Base-by-base conservation (phyloP, 1,284 basidiomycete genomes). In the Microbotryum violaceum region DNA sequence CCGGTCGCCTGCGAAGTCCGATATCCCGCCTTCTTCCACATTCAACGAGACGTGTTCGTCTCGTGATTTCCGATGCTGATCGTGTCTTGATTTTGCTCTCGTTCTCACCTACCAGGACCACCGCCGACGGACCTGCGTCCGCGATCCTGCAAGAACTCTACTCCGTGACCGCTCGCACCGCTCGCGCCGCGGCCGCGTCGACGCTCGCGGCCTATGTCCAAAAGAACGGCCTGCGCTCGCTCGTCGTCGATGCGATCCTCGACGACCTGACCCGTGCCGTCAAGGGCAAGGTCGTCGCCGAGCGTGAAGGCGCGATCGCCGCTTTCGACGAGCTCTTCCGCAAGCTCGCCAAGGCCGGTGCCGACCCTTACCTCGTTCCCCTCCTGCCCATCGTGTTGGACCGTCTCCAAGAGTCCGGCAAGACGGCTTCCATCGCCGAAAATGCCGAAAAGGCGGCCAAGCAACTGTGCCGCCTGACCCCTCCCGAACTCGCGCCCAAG, bases 381-480 rank as follows among this genome's bases (percentile, higher is more conserved):
- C 85, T 86, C 25, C 83, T 98, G 54, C 82, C 89, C 14, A 75
- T 84, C 56, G 77, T 97, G 51, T 86, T 91, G 73, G 89, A 91
- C 67, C 80, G 93, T 52, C 87, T 89, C 75, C 88, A 90, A 81
- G 94, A 98, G 77, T 97, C 97, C 77, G 91, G 91, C 63, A 74
- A 74, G 66, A 69, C 69, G 31, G 65, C 57, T 18, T 89, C 94
- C 66, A 89, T 93, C 48, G 85, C 90, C 65, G 78, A 80, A 54
- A 91, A 91, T 25, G 89, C 93, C 23, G 80, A 85, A 44, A 76
- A 83, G 16, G 91, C 94, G n/a, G 83, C 87, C 70, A 91, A 91
- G 74, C 80, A 87, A 48, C 85, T 97, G 69, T 77, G 96, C 70
- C 89, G 90, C 73, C 81, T 91, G 21, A 83, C 85, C 60, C 90